Base-by-base conservation (phyloP, 805 yeast genomes). In the Schizosaccharomyces osmophilus region DNA sequence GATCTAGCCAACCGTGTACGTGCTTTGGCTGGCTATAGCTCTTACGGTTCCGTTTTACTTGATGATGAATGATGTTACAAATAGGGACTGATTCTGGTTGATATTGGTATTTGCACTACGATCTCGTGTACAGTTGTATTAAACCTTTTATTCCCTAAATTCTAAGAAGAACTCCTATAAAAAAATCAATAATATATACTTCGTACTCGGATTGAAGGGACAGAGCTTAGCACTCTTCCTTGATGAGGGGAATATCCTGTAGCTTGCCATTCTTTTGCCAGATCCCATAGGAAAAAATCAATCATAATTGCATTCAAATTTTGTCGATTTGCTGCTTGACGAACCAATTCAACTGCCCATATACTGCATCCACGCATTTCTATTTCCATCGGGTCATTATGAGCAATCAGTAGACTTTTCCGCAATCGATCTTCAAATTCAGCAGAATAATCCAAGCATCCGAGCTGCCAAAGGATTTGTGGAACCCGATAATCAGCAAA, bases 401-500 rank as follows among this genome's bases (percentile, higher is more conserved):
- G 62, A 1, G 63, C 64, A 5, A 75, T 59, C 24, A 61, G 59
- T 57, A 65, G 41, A 17, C 67, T 67, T 2, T 13, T 45, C 15
- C 59, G 63, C 32, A 75, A 60, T 4, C 65, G 64, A 5, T 43
- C 58, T 5, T 58, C 61, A 32, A 75, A 67, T 17, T 48, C 62
- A 2, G 62, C 61, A 0, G 74, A 68, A 62, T 75, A 75, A 39
- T 62, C 55, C 26, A 75, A 48, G 58, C 75, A 73, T 3, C 74
- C 73, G 11, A 74, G 66, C 15, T 65, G 64, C 41, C 69, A 68
- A 36, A 75, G 68, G 13, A 75, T 74, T 63, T 75, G 78, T 0
- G 78, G 78, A 9, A 75, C 78, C 17, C 78, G 69, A 63, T 75
- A 75, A 64, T 75, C 78, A 17, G 78, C 78, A 66, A 75, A 75